Percentiles rank a stretch among this genome's conserved stretches.
Conservation (phyloP, 2,329 filamentous ascomycete species). For the Aulographum hederae region DNA sequence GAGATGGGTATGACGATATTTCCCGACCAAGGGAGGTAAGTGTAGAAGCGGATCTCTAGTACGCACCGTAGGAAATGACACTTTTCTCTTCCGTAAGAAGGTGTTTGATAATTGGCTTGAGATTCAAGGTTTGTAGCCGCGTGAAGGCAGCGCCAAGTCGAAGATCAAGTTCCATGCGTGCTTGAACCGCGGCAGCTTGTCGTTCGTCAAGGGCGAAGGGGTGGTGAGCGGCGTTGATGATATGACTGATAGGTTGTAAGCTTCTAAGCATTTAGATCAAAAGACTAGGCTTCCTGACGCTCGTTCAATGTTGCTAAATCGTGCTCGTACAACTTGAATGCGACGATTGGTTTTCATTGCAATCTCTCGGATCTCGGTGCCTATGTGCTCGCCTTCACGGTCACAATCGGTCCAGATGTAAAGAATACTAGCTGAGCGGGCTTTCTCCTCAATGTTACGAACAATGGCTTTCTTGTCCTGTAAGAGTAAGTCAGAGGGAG, state of each 20-base stretch:
- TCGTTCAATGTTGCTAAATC: conserved; percentile 90
- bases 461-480: conserved; percentile 68
- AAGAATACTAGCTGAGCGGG: conserved; percentile 50
- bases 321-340: conserved; percentile 69
- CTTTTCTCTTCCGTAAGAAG: conserved; percentile 39
- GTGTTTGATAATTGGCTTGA: conserved; percentile 51
- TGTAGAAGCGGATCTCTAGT: conserved; percentile 7
- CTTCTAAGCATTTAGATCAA: background rate
- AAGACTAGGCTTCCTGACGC: conserved; percentile 35
- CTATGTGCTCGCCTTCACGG: conserved; percentile 92
- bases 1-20: no score
- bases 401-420: conserved; percentile 99
- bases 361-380: conserved; percentile 70
- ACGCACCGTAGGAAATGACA: conserved; percentile 62
- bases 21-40: no score
- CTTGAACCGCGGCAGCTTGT: conserved; percentile 72
- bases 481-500: background rate
- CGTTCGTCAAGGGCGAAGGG: conserved; percentile 65
- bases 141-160: conserved; percentile 86
- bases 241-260: conserved; percentile 41
- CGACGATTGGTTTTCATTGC: conserved; percentile 54
- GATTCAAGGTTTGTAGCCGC: conserved; percentile 60
- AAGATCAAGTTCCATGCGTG: conserved; percentile 82
- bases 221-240: conserved; percentile 62
- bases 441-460: conserved; percentile 67